Evolutionary conservation across 2,329 filamentous ascomycete genomes (phyloP).

Genomic region (Myriangium duriaei): DNA sequence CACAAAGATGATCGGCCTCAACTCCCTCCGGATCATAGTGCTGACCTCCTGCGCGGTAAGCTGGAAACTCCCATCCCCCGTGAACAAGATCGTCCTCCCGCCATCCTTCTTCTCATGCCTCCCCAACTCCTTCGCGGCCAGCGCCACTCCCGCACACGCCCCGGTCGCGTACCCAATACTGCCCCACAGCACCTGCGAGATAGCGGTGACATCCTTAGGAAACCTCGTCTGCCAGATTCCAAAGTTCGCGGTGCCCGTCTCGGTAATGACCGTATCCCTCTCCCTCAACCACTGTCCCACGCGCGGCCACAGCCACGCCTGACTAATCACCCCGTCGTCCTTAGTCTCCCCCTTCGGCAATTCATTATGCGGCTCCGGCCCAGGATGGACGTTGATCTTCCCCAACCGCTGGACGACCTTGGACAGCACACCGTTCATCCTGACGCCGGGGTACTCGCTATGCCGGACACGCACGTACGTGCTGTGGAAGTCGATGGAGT

Average conservation of each 20-base stretch:
- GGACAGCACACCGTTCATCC: constrained; percentile 67
- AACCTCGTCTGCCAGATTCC: constrained; percentile 79
- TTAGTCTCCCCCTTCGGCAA: constrained; percentile 14
- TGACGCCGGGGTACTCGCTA: constrained; percentile 63
- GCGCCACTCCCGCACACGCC: constrained; percentile 53
- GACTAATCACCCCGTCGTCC: constrained; percentile 41
- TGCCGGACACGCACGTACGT: constrained; percentile 61
- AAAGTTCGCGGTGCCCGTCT: constrained; percentile 80
- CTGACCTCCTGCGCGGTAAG: constrained; percentile 73
- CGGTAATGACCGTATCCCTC: constrained; percentile 69
- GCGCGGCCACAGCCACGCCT: constrained; percentile 66
- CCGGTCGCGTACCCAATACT: constrained; percentile 55
- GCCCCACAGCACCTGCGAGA: constrained; percentile 67
- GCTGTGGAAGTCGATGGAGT: constrained; percentile 71
- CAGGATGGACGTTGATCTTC: constrained; percentile 41
- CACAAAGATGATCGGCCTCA: constrained; percentile 72
- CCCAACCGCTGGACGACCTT: constrained; percentile 55
- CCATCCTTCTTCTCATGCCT: too few relatives aligned
- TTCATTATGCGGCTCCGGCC: constrained; percentile 25
- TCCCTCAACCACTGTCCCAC: constrained; percentile 59
- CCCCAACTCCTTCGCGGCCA: constrained; percentile 44
- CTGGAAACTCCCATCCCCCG: constrained; percentile 82
- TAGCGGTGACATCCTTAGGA: constrained; percentile 61
- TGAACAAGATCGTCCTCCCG: constrained; percentile 64
- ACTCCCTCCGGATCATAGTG: constrained; percentile 64